These are phyloP conservation scores for Euphrasia confusa DNA, from an alignment of 257 asterid genomes.

Conservation along the genomic window DNA sequence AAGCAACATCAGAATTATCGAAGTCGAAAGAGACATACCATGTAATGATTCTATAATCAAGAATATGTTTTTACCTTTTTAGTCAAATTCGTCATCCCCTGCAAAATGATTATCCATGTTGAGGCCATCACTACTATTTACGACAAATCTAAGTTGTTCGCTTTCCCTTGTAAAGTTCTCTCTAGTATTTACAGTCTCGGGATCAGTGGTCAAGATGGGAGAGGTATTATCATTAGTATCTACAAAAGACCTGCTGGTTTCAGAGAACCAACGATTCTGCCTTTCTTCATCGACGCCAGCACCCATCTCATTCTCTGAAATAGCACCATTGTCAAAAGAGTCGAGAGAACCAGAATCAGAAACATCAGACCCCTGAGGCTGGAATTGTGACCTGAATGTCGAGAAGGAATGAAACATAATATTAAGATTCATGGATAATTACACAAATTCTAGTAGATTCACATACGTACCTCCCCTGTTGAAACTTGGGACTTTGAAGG, in stretches of 20 bases:
- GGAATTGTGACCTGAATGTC: slow-evolving; percentile 37
- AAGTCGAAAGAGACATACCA: not conserved
- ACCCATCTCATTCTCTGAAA: slow-evolving; percentile 25
- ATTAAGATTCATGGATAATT: not conserved
- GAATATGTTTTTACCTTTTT: slow-evolving; percentile 37
- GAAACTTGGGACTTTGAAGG: slow-evolving; percentile 55
- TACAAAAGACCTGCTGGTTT: slow-evolving; percentile 43
- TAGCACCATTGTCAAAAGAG: slow-evolving; percentile 32
- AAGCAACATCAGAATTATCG: not conserved
- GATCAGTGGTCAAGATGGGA: slow-evolving; percentile 30
- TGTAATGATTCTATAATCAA: not conserved
- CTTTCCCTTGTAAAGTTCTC: slow-evolving; percentile 29
- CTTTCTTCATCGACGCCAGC: slow-evolving; percentile 31
- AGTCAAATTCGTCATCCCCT: slow-evolving; percentile 39
- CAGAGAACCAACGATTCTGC: slow-evolving; percentile 39
- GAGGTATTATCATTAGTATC: slow-evolving; percentile 44
- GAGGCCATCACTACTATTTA: slow-evolving; percentile 52
- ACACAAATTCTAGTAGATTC: slow-evolving; percentile 1
- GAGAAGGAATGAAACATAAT: not conserved
- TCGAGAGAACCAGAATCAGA: slow-evolving; percentile 42
- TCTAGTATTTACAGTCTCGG: slow-evolving; percentile 58
- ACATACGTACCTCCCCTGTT: slow-evolving; percentile 51
- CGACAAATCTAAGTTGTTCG: slow-evolving; percentile 34
- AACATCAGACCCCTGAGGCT: slow-evolving; percentile 32
- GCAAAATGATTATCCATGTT: slow-evolving; percentile 39